These are phyloP conservation scores for Zhuliangozyma parablackwelliae DNA, from an alignment of 1,139 yeast species.

Conservation along the genomic window DNA sequence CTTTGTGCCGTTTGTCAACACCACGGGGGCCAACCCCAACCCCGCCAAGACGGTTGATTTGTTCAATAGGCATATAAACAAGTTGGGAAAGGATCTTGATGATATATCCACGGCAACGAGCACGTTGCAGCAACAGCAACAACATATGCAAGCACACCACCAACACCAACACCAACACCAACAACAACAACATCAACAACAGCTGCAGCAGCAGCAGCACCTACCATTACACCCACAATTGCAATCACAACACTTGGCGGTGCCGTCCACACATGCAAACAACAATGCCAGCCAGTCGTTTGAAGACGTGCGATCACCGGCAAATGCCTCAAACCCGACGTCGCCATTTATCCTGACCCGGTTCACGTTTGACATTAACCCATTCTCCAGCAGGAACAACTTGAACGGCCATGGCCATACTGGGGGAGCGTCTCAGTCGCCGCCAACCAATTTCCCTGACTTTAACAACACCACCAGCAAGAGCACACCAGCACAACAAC, in stretches of 20 bases:
- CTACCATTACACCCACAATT: slow-evolving; percentile 1
- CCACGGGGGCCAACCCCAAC: slow-evolving; percentile 3
- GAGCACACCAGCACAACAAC: neutral
- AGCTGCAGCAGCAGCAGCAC: slow-evolving; percentile 5
- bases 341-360: slow-evolving; percentile 13
- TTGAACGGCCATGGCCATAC: slow-evolving; percentile 5
- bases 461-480: slow-evolving; percentile 1
- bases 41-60: slow-evolving; percentile 16
- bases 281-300: slow-evolving; percentile 2
- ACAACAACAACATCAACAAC: slow-evolving; percentile 7
- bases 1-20: neutral
- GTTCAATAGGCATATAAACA: slow-evolving; percentile 19
- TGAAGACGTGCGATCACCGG: slow-evolving; percentile 14
- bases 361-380: slow-evolving; percentile 13
- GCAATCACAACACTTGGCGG: slow-evolving; percentile 1
- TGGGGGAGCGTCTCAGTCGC: neutral
- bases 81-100: slow-evolving; percentile 23
- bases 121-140: slow-evolving; percentile 4
- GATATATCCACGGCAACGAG: slow-evolving; percentile 9
- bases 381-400: slow-evolving; percentile 8
- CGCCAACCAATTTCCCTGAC: neutral
- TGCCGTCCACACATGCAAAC: neutral
- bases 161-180: slow-evolving; percentile 4
- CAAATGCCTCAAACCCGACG: slow-evolving; percentile 11
- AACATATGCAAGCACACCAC: slow-evolving; percentile 5